Evolutionary conservation across 768 basidiomycete genomes (phyloP), one percentile per base, ranked within the genome.

Genomic region (Termitomyces heimii): DNA sequence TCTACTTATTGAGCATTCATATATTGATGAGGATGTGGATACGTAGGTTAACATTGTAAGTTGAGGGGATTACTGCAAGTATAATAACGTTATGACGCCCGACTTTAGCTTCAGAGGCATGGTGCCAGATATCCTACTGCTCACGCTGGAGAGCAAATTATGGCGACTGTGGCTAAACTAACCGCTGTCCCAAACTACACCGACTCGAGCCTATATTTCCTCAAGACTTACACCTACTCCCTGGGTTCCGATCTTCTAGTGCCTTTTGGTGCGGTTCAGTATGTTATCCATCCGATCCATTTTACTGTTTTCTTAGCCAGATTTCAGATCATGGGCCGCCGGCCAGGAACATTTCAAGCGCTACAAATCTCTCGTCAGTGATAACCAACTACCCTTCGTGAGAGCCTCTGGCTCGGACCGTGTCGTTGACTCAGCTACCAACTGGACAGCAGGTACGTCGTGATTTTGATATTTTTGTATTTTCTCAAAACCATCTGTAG

Each of bases 51-150:
- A 86, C 60, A 79, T 86, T 44, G 85, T 86, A 65, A 59, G 83
- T 69, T n/a, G 22, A 43, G 28, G 18, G 39, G 10, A n/a, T 24
- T 5, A 8, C 5, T 6, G 5, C 26, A 16, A 37, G 37, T 48
- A 18, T 5, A 31, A 29, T 26, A 22, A 29, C 13, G 9, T 7
- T 40, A 29, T 47, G 44, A 55, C 24, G n/a, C 13, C 4, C 7
- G 6, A 32, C 50, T 46, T 16, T 50, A 92, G 90, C 73, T 94
- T 9, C 86, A 92, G 70, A 77, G 92, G 12, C 92, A 94, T 64
- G 91, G 90, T 3, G 83, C 89, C 1, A 82, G 92, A 32, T 92
- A 77, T 63, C 92, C 92, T 0, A 92, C 90, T 0, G 61, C 66
- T 0, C 74, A 76, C 2, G 77, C 81, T 12, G 67, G 76, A 1